Evolutionary conservation across 345 rosid species (phyloP).

Genomic region (Trapa incisa): DNA sequence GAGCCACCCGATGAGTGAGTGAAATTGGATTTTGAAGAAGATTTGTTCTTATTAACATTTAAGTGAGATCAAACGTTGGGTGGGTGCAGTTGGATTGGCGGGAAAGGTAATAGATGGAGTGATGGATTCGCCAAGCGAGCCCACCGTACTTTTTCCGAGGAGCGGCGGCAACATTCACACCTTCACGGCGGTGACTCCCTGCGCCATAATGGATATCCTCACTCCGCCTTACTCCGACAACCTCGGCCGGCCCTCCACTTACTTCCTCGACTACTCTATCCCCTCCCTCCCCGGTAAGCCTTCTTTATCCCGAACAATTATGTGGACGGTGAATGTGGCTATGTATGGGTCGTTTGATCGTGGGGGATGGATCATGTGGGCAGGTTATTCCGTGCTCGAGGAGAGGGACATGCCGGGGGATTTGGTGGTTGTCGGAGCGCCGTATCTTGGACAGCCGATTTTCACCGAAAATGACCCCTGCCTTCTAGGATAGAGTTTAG

Average conservation of each 20-base stretch:
- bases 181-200: conserved; percentile 39
- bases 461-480: background rate
- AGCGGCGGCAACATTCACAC: conserved; percentile 41
- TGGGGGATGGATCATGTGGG: background rate
- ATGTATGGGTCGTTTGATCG: background rate
- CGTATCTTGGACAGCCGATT: conserved; percentile 25
- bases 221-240: conserved; percentile 42
- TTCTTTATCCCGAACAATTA: no score
- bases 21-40: no score
- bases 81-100: conserved; percentile 25
- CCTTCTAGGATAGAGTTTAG: background rate
- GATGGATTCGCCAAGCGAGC: conserved; percentile 20
- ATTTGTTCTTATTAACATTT: background rate
- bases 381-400: conserved; percentile 27
- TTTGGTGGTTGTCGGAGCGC: conserved; percentile 23
- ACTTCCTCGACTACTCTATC: conserved; percentile 22
- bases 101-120: conserved; percentile 18
- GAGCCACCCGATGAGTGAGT: background rate
- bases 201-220: conserved; percentile 36
- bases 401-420: conserved; percentile 26
- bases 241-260: conserved; percentile 29
- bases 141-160: conserved; percentile 26
- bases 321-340: no score
- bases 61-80: background rate
- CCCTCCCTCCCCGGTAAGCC: conserved; percentile 24